Conservation (phyloP, 495 filamentous ascomycete genomes). For the Evansstolkia leycettana region DNA sequence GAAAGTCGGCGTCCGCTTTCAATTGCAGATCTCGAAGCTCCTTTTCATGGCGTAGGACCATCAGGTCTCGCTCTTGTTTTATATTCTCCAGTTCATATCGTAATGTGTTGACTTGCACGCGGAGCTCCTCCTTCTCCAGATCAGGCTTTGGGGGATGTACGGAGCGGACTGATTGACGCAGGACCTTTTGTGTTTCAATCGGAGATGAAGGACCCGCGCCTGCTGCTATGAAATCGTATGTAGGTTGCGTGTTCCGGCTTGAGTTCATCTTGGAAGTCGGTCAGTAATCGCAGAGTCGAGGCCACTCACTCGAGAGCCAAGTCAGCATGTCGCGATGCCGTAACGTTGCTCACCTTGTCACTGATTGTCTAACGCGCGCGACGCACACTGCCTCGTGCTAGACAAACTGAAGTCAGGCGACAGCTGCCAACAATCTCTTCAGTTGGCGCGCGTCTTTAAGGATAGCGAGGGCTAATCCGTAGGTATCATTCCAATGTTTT, state of each 20-base stretch:
- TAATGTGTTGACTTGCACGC: slow-evolving; percentile 54
- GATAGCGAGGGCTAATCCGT: no score
- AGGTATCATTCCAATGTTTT: slow-evolving; percentile 5
- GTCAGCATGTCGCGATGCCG: no score
- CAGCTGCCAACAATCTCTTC: no score
- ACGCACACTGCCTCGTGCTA: no score
- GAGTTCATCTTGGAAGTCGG: no score
- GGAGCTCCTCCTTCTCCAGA: slow-evolving; percentile 51
- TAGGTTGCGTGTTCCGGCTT: no score
- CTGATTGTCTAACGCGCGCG: no score
- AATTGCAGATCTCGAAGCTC: slow-evolving; percentile 64
- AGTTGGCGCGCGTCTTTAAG: no score
- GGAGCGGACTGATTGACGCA: slow-evolving; percentile 20
- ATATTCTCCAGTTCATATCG: slow-evolving; percentile 60
- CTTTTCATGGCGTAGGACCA: slow-evolving; percentile 63
- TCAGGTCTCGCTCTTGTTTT: slow-evolving; percentile 77
- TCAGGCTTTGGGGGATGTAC: slow-evolving; percentile 18
- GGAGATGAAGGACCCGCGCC: slow-evolving; percentile 22
- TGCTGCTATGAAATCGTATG: slow-evolving; percentile 13
- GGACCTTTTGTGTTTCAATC: slow-evolving; percentile 10
- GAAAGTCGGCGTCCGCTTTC: slow-evolving; percentile 72
- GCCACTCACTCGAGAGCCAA: no score
- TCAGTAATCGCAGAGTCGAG: no score
- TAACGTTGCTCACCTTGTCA: no score
- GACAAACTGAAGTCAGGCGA: no score